Evolutionary conservation across 768 basidiomycete species (phyloP).

Genomic region (Naganishia vaughanmartiniae): DNA sequence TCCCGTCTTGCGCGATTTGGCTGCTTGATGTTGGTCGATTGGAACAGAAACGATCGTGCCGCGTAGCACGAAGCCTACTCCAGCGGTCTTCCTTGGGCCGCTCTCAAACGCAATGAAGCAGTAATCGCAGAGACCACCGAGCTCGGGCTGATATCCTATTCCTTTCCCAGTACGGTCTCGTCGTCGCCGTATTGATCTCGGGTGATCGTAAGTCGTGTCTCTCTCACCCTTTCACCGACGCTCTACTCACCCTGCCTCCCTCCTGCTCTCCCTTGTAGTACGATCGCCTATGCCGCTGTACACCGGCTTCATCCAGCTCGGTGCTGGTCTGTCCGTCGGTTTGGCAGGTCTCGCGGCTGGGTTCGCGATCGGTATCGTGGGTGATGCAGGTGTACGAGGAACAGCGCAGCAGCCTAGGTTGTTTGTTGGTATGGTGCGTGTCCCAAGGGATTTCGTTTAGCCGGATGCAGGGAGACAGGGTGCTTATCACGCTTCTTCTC

Average conservation of each 20-base stretch:
- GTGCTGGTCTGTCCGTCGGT: conserved; percentile 89
- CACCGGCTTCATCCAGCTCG: conserved; percentile 61
- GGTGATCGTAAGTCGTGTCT: conserved; percentile 65
- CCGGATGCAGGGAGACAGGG: neutral
- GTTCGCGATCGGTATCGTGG: conserved; percentile 80
- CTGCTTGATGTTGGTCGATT: too few relatives aligned
- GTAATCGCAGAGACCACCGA: neutral
- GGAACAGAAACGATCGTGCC: too few relatives aligned
- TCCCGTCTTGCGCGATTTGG: too few relatives aligned
- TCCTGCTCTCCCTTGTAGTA: too few relatives aligned
- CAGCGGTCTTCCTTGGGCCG: too few relatives aligned
- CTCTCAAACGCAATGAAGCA: too few relatives aligned
- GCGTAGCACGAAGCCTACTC: too few relatives aligned
- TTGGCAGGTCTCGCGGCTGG: conserved; percentile 64
- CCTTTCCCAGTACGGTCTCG: conserved; percentile 76
- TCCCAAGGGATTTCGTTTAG: neutral
- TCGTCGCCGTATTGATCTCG: conserved; percentile 96
- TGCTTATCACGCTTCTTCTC: neutral
- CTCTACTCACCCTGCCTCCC: too few relatives aligned
- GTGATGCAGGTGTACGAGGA: conserved; percentile 96
- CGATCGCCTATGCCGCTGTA: conserved; percentile 77
- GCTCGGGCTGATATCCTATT: neutral
- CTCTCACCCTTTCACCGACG: neutral
- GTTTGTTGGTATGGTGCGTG: conserved; percentile 78
- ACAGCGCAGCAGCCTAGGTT: conserved; percentile 93